Evolutionary conservation across 1,139 yeast species (phyloP).

Genomic region (Kodamaea arcana): DNA sequence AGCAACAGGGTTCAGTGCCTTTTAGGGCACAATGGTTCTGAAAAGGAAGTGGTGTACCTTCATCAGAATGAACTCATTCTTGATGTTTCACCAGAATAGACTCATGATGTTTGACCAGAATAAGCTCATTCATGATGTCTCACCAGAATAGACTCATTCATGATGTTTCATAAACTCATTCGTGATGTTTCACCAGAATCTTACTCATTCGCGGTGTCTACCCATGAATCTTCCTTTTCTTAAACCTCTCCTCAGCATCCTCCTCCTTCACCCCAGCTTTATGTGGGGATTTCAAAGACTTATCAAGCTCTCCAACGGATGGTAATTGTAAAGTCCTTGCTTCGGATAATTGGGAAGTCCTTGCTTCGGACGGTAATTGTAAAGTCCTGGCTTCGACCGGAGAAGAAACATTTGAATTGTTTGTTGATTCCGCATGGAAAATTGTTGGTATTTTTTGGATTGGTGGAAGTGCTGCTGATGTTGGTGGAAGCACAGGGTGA

Average conservation of each 20-base stretch:
- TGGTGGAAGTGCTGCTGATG: slow-evolving; percentile 7
- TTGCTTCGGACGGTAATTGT: slow-evolving; percentile 30
- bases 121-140: too few species aligned
- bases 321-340: slow-evolving; percentile 20
- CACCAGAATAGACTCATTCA: too few species aligned
- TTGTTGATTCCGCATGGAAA: neutral
- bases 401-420: neutral
- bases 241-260: slow-evolving; percentile 1
- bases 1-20: too few species aligned
- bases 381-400: slow-evolving; percentile 4
- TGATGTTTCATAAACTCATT: too few species aligned
- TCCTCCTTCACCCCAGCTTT: neutral
- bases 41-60: too few species aligned
- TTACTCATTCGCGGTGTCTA: too few species aligned
- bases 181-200: too few species aligned
- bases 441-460: slow-evolving; percentile 5
- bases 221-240: slow-evolving; percentile 4
- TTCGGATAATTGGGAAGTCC: too few species aligned
- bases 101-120: too few species aligned
- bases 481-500: slow-evolving; percentile 8
- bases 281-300: slow-evolving; percentile 21
- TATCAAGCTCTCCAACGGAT: slow-evolving; percentile 38
- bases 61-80: too few species aligned
- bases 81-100: too few species aligned
- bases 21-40: too few species aligned